Base-by-base conservation (phyloP, 139 green algal species). In the Chlamydomonas sp. region DNA sequence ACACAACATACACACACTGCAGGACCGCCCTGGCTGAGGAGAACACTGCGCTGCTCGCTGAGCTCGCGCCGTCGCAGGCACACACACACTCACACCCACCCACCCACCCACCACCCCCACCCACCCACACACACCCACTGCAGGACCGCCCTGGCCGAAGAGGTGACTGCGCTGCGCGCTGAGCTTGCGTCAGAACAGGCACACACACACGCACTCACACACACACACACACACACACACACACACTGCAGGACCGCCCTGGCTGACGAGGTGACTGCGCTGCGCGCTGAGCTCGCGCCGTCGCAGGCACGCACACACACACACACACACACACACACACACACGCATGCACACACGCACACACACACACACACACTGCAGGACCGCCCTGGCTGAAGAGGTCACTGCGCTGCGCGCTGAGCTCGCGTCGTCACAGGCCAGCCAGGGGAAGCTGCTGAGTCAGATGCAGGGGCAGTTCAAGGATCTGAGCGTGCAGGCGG, bases 201-300 rank as follows among this genome's bases (percentile, higher is more conserved):
- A 57, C 38, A 1, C 60, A 76, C 58, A 60, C 65, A 37, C 2
- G 63, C 43, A 54, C 43, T 26, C 43, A 54, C 20, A 20, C 43
- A 54, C 20, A 54, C 43, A 54, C 43, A 54, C 13, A 54, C 43
- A 54, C 43, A 54, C 43, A 54, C 43, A 26, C 13, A 54, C 43
- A 13, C 43, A 54, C 43, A 54, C 43, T 26, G 16, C n/a, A 63
- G 59, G 26, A 66, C 59, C 5, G 59, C 26, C 5, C 5, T 66
- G 8, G 31, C 26, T 48, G 48, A 47, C 33, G 54, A 78, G 73
- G 5, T 73, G 0, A 74, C 65, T 48, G 1, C 20, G 1, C 60
- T 78, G 43, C 29, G 38, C 22, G 74, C 76, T 35, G 50, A 81
- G 70, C 29, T 78, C 59, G 36, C 37, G 26, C 28, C n/a, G 26